Evolutionary conservation across 2,329 filamentous ascomycete species (phyloP), one percentile per base, ranked within the genome.

Genomic region (Coniella vitis): DNA sequence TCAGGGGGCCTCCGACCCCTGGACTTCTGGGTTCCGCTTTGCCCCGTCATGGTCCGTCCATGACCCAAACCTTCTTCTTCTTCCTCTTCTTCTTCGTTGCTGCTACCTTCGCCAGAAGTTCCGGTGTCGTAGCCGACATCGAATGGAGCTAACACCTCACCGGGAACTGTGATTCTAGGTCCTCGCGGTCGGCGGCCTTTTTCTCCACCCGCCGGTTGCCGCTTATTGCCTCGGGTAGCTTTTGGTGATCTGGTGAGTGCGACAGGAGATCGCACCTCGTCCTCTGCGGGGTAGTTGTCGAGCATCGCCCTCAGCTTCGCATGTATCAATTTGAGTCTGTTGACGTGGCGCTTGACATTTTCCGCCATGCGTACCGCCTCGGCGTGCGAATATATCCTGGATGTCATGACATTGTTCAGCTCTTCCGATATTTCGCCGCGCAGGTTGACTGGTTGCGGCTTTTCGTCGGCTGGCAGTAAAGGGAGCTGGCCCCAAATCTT

Each of bases 101-200:
- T 76, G 35, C 72, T 71, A 17, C 78, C 76, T 55, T 70, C 75
- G 13, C 72, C 72, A 19, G 74, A 76, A 40, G 68, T 76, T 51
- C 74, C 79, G 1, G 72, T 69, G 45, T 82, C 78, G 60, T 81
- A 82, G 51, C 82, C 78, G 20, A 83, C 64, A 48, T 84, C 81
- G 57, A 83, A 83, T 0, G 81, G 81, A 1, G 81, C 79, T 40
- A 84, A 68, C 8, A 84, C 81, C 60, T 84, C 80, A 38, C 81
- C 81, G 1, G 81, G 81, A 10, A 84, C 79, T 2, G 79, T 84
- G 39, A 84, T 83, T 37, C 76, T 71, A 5, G 80, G 78, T 4
- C 75, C 70, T 31, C 64, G 65, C 13, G 66, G 73, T 16, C 70
- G 68, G 29, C 68, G 70, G 29, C 69, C 63, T 57, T 68, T 76